A percentile compares a stretch with the other conserved stretches of the same genome.
Evolutionary conservation across 2,329 filamentous ascomycete species (phyloP).

Genomic region (Raffaelea deltoideospora): DNA sequence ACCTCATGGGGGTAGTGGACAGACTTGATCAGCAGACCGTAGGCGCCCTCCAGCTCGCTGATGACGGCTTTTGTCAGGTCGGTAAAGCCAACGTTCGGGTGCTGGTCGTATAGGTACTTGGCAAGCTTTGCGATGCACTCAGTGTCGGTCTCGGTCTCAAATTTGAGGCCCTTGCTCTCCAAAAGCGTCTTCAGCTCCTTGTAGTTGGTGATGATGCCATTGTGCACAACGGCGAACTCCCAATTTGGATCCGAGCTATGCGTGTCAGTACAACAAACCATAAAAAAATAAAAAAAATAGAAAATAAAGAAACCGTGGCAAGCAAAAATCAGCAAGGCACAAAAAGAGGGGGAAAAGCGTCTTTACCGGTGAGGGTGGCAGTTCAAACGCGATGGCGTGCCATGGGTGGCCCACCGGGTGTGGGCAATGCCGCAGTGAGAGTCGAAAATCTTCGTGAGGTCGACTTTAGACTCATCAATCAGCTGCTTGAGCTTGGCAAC

Average conservation of each 20-base stretch:
- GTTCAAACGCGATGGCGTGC: constrained; percentile 81
- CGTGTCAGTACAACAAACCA: not conserved
- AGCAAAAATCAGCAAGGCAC: too few species aligned
- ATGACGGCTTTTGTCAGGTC: constrained; percentile 95
- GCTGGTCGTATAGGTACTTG: constrained; percentile 94
- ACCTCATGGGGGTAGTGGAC: constrained; percentile 98
- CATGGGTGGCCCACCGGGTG: constrained; percentile 98
- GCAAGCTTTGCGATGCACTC: constrained; percentile 98
- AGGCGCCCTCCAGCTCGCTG: constrained; percentile 94
- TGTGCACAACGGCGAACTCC: constrained; percentile 97
- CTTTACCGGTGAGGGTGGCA: constrained; percentile 94
- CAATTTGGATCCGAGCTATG: constrained; percentile 77
- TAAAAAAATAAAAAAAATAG: not conserved
- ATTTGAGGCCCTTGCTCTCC: constrained; percentile 87
- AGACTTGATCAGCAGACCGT: constrained; percentile 93
- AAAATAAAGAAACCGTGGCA: too few species aligned
- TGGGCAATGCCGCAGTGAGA: constrained; percentile 97
- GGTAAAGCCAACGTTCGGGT: constrained; percentile 90
- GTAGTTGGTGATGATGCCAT: constrained; percentile 99
- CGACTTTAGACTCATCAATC: constrained; percentile 68
- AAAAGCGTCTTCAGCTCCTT: constrained; percentile 96
- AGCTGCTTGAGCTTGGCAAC: constrained; percentile 91
- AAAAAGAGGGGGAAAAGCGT: not conserved
- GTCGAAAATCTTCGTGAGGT: constrained; percentile 87
- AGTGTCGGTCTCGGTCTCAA: constrained; percentile 98